Conservation (phyloP, 2,329 filamentous ascomycete species). For the Botrytis pseudocinerea region DNA sequence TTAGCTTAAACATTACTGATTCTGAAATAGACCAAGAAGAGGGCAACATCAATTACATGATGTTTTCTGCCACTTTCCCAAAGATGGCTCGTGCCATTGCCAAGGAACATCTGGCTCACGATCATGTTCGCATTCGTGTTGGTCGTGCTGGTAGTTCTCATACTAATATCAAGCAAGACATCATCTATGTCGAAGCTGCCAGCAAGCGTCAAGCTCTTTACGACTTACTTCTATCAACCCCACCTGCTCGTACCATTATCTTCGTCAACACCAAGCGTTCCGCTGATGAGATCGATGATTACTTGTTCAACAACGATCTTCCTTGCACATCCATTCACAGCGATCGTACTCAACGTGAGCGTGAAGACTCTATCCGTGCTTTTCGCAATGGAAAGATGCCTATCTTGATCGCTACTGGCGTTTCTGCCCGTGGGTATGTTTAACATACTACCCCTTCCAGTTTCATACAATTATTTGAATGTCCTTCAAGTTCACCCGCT, state of each 20-base stretch:
- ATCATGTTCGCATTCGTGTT: conserved; percentile 79
- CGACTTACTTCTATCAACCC: conserved; percentile 68
- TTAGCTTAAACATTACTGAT: conserved; percentile 27
- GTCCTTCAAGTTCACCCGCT: background rate
- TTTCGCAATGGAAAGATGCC: conserved; percentile 76
- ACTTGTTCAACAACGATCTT: conserved; percentile 73
- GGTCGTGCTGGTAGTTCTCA: conserved; percentile 85
- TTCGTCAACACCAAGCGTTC: conserved; percentile 82
- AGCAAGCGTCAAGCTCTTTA: conserved; percentile 71
- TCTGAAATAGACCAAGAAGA: conserved; percentile 68
- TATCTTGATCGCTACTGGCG: conserved; percentile 81
- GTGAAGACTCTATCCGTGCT: conserved; percentile 84
- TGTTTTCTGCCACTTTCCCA: conserved; percentile 96
- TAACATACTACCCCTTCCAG: too few species aligned
- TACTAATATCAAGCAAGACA: conserved; percentile 75
- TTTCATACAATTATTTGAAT: background rate
- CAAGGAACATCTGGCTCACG: conserved; percentile 69
- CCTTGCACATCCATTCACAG: conserved; percentile 87
- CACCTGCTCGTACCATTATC: conserved; percentile 77
- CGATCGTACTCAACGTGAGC: conserved; percentile 84
- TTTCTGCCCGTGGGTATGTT: conserved; percentile 73
- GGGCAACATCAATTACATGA: conserved; percentile 67
- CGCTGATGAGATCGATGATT: conserved; percentile 86
- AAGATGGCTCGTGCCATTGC: conserved; percentile 76
- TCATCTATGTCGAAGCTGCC: conserved; percentile 65